phyloP scores from a whole-genome alignment of 345 rosid genomes.

The Kernera saxatilis region DNA sequence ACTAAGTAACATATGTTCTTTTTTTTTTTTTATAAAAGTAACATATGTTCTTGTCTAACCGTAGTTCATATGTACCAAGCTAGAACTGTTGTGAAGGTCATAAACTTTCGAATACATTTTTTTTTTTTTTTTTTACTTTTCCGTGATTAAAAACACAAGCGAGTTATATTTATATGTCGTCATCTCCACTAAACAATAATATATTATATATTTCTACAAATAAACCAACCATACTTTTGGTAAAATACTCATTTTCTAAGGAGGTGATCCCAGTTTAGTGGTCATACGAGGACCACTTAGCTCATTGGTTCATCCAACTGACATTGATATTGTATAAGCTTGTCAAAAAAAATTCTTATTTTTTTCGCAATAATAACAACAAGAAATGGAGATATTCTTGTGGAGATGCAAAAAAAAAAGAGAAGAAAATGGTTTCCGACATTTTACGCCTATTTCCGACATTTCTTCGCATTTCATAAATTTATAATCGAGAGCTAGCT shows the following conservation, averaged over 20 bases:
- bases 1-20: no score
- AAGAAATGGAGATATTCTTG: no score
- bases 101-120: no score
- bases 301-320: background rate
- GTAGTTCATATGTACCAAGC: no score
- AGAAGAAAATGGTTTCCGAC: no score
- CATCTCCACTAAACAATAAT: background rate
- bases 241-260: background rate
- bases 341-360: no score
- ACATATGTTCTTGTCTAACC: no score
- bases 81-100: no score
- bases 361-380: no score
- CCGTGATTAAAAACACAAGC: background rate
- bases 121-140: background rate
- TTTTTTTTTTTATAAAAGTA: no score
- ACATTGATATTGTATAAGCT: background rate
- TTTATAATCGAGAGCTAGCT: background rate
- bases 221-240: background rate
- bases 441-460: background rate
- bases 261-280: slow-evolving; percentile 7
- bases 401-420: no score
- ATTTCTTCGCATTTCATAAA: background rate
- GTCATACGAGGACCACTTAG: slow-evolving; percentile 30
- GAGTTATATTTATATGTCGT: background rate
- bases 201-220: background rate